Evolutionary conservation across 768 basidiomycete genomes (phyloP).

Genomic region (Ramaria sp.): DNA sequence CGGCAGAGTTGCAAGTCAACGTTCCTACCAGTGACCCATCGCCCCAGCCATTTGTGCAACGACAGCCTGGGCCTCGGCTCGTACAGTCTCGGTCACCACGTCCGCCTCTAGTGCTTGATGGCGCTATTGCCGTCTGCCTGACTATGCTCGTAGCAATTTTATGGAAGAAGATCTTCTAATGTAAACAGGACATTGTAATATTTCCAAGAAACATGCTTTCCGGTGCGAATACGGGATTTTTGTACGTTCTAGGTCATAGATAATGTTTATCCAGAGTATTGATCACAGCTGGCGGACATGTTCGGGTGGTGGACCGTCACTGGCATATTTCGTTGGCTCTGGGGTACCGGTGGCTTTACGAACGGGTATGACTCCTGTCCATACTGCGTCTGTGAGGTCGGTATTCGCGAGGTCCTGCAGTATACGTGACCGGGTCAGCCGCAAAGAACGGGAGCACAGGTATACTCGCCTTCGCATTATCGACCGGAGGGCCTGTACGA

Average conservation of each 20-base stretch:
- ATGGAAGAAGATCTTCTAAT: slow-evolving; percentile 42
- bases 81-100: slow-evolving; percentile 12
- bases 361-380: slow-evolving; percentile 7
- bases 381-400: background rate
- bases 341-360: background rate
- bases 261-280: background rate
- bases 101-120: slow-evolving; percentile 61
- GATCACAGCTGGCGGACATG: background rate
- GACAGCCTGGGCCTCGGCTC: background rate
- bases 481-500: background rate
- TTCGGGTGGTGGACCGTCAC: background rate
- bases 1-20: slow-evolving; percentile 15
- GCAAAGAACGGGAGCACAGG: background rate
- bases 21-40: slow-evolving; percentile 13
- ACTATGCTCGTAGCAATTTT: slow-evolving; percentile 60
- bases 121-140: slow-evolving; percentile 61
- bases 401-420: background rate
- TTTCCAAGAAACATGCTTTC: background rate
- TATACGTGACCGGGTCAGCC: background rate
- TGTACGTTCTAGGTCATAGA: no score
- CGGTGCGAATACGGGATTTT: no score
- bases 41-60: background rate
- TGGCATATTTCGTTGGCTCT: background rate
- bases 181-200: background rate
- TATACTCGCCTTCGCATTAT: slow-evolving; percentile 1